These are phyloP conservation scores for Blastomyces silverae DNA, from an alignment of 2,329 filamentous ascomycete genomes.

Conservation along the genomic window DNA sequence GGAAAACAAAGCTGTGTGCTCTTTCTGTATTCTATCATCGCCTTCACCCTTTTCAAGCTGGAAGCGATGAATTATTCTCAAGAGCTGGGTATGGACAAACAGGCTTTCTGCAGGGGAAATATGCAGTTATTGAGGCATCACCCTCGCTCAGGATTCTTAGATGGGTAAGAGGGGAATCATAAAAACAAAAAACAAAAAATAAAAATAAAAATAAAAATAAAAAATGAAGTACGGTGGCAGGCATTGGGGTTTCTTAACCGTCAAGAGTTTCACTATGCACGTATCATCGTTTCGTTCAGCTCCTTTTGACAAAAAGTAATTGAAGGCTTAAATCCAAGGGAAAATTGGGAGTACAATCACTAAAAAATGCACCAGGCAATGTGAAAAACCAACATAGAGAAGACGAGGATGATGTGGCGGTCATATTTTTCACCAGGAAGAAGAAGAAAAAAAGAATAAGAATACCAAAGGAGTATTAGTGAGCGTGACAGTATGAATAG, in stretches of 20 bases:
- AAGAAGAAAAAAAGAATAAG: neutral
- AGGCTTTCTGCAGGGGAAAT: neutral
- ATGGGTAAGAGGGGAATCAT: neutral
- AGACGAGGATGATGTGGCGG: neutral
- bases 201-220: neutral
- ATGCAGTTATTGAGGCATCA: neutral
- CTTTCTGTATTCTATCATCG: neutral
- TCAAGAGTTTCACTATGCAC: neutral
- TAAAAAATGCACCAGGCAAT: conserved; percentile 6
- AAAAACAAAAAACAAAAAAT: neutral
- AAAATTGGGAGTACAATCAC: neutral
- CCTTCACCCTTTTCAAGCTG: neutral
- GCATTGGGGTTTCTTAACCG: neutral
- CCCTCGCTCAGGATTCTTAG: neutral
- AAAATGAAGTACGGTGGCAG: neutral
- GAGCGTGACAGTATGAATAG: neutral
- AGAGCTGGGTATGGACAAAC: neutral
- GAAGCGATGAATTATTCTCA: neutral
- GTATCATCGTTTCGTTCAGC: neutral
- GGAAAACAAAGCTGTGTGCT: neutral
- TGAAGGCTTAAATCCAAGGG: neutral
- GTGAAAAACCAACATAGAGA: neutral
- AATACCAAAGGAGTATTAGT: neutral
- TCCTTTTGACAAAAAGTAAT: neutral
- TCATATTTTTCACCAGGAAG: neutral